Base-by-base conservation (phyloP, 225 moss, liverwort and hornwort genomes). In the Pseudoscleropodium purum region DNA sequence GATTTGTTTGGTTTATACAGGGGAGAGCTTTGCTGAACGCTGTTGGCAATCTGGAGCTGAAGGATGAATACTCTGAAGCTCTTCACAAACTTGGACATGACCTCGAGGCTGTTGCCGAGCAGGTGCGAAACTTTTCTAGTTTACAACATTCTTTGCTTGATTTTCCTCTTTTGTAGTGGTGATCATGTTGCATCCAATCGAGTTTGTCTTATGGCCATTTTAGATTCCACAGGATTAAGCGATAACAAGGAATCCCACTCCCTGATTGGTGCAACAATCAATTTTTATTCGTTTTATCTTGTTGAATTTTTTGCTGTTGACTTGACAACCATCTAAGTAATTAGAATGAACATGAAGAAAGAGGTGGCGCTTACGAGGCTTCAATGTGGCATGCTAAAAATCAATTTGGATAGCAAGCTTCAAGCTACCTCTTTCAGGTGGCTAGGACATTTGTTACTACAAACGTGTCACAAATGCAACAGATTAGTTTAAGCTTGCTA, bases 11-110 rank as follows among this genome's bases (percentile, higher is more conserved):
- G 36, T 61, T 65, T 84, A 7, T 83, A n/a, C 91, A 99, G 97
- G 99, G 99, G 82, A 94, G 99, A 91, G 94, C 99, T 57, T 88
- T 99, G 85, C 86, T 94, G 82, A 99, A 97, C 72, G 96, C 99
- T 65, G 95, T 99, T 37, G 95, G 97, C 25, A 99, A 99, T 85
- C 91, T 99, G 63, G 95, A 97, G 93, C 91, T 99, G 87, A 97
- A 92, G 79, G 95, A 97, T 72, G 93, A 92, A 62, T 97, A 97
- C 67, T 88, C 95, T 25, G 93, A 96, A 89, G 99, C 99, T 37
- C 96, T 99, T 79, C 93, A 90, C 49, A 95, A 94, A 84, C 94
- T 99, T 77, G 99, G 97, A 41, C 95, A 96, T 68, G 97, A 97
- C 77, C 93, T 99, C 60, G 99, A 99, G 90, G 94, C 92, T 82